A percentile compares a stretch with the other conserved stretches of the same genome.
These are phyloP conservation scores for Russula sp. DNA, from an alignment of 768 basidiomycete species.

Conservation along the genomic window DNA sequence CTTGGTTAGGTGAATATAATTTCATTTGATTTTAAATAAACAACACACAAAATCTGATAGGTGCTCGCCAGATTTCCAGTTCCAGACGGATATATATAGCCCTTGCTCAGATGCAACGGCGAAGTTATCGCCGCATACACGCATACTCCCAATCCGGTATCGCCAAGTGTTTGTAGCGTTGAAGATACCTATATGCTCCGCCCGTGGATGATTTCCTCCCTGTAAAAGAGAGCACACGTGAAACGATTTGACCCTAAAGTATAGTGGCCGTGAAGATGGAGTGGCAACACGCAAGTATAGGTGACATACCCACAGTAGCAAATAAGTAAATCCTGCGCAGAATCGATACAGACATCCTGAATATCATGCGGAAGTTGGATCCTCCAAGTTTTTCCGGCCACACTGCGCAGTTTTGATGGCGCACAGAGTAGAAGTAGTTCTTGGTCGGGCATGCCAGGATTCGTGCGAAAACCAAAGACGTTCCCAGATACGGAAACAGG, in stretches of 20 bases:
- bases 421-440: conserved; percentile 16
- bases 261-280: background rate
- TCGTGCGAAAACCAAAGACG: conserved; percentile 1
- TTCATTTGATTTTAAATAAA: background rate
- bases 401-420: conserved; percentile 18
- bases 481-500: conserved; percentile 13
- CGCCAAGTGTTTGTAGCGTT: conserved; percentile 8
- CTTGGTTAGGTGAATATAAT: background rate
- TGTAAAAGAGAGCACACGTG: conserved; percentile 5
- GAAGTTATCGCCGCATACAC: conserved; percentile 7
- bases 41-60: conserved; percentile 17
- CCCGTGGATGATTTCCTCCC: conserved; percentile 4
- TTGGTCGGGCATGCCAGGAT: background rate
- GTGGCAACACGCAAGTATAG: background rate
- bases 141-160: conserved; percentile 19
- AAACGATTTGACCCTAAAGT: conserved; percentile 9
- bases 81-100: conserved; percentile 18
- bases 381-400: conserved; percentile 5
- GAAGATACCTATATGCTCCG: background rate
- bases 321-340: conserved; percentile 14
- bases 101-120: conserved; percentile 17
- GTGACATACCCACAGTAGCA: conserved; percentile 9
- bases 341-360: conserved; percentile 6
- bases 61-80: conserved; percentile 18
- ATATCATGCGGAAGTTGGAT: conserved; percentile 1